Evolutionary conservation across 1,284 basidiomycete genomes (phyloP), one percentile per base, ranked within the genome.

Genomic region (Vanrija humicola): DNA sequence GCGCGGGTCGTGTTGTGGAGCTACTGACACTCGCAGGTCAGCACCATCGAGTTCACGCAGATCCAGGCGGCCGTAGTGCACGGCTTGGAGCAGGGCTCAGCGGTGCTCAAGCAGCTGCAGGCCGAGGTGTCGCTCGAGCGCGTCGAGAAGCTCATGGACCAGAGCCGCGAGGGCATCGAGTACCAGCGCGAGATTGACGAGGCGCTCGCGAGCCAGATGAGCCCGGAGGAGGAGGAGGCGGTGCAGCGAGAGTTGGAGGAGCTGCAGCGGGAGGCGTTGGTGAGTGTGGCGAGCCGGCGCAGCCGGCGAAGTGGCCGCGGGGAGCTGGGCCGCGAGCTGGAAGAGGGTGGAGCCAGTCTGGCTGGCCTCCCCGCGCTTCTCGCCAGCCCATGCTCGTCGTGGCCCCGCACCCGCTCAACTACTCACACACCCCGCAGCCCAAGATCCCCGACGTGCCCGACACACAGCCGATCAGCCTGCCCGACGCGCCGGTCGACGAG

Each of bases 181-280:
- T 97, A 98, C 75, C 93, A 98, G 74, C 78, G 82, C 91, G 95
- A 98, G 82, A 88, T 98, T 59, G 84, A 89, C 66, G 87, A 91
- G 70, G 85, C 94, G 79, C 80, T 98, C 16, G 83, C 87, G 38
- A 88, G 87, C 60, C 85, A 81, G 34, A 83, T 98, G 64, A 87
- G 88, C 1, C 73, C 86, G 5, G 93, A 95, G 52, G 96, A 98
- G 55, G 95, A 98, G 71, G 93, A 96, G 49, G 88, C 85, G 10
- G 95, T 98, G 0, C 89, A 94, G 68, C 79, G 79, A 5, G 95
- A 98, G 70, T 79, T 97, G 38, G 79, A 75, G 34, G 78, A 80
- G 50, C 74, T 97, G 18, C 84, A 94, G 70, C 75, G 74, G 25
- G 85, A 87, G 66, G 77, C 82, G 23, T 29, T 74, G 66, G 72